Evolutionary conservation across 2,329 filamentous ascomycete species (phyloP).

Genomic region (Zasmidium citrigriseum): DNA sequence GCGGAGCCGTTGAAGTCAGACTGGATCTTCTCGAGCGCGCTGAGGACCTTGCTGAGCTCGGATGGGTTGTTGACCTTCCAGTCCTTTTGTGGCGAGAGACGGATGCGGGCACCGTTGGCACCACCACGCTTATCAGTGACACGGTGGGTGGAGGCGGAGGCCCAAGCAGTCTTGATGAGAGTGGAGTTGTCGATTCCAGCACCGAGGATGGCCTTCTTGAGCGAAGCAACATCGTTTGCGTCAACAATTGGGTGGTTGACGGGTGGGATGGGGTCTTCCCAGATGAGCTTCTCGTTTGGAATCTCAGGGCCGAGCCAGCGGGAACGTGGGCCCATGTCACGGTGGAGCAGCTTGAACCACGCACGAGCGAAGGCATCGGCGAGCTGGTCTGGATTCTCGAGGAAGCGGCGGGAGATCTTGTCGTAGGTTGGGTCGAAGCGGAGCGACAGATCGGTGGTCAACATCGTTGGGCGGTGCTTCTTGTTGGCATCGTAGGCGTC

Average conservation of each 20-base stretch:
- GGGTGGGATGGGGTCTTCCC: conserved; percentile 73
- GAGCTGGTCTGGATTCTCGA: conserved; percentile 68
- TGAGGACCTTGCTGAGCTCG: conserved; percentile 64
- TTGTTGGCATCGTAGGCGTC: conserved; percentile 69
- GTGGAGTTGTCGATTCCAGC: conserved; percentile 62
- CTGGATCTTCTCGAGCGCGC: conserved; percentile 65
- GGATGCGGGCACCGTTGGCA: conserved; percentile 77
- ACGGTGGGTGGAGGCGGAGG: conserved; percentile 71
- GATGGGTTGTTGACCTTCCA: conserved; percentile 75
- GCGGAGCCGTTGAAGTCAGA: conserved; percentile 60
- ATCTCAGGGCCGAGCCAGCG: conserved; percentile 76
- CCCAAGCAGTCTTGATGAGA: conserved; percentile 68
- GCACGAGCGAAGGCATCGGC: conserved; percentile 69
- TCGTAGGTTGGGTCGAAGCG: conserved; percentile 71
- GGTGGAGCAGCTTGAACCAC: conserved; percentile 83
- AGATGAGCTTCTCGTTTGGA: conserved; percentile 67
- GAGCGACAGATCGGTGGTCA: conserved; percentile 73
- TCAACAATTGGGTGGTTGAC: conserved; percentile 60
- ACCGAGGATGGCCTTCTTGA: conserved; percentile 70
- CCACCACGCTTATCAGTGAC: conserved; percentile 79
- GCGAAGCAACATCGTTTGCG: conserved; percentile 60
- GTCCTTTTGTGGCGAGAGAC: conserved; percentile 68
- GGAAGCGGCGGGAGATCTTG: conserved; percentile 72
- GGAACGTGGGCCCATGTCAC: conserved; percentile 71
- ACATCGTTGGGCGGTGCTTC: conserved; percentile 75